Percentiles rank a stretch among this genome's conserved stretches.
phyloP scores from a whole-genome alignment of 306 rosid genomes.

The Trifolium subterraneum region DNA sequence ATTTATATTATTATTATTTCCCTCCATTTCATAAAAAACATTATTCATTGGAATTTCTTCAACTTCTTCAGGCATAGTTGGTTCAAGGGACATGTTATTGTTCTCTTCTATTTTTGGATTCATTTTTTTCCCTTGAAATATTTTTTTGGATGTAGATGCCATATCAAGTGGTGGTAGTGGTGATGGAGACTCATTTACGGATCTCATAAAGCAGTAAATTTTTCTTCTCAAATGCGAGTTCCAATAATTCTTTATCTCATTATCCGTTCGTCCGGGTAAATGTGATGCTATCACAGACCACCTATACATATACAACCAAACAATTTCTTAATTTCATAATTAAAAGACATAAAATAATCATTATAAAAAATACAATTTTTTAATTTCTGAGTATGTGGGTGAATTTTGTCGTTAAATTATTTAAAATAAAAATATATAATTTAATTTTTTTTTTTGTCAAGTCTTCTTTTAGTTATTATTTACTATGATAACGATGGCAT shows the following conservation, averaged over 20 bases:
- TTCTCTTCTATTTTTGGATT: conserved; percentile 37
- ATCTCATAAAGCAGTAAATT: conserved; percentile 61
- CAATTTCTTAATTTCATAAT: neutral
- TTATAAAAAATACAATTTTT: no score
- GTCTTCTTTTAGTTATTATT: no score
- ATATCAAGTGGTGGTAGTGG: conserved; percentile 45
- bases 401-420: no score
- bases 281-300: conserved; percentile 87
- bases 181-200: conserved; percentile 45
- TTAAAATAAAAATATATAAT: no score
- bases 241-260: conserved; percentile 82
- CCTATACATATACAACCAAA: conserved; percentile 52
- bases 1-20: neutral
- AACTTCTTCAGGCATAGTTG: conserved; percentile 11
- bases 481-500: no score
- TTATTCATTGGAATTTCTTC: conserved; percentile 33
- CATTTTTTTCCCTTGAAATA: conserved; percentile 30
- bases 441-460: no score
- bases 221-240: conserved; percentile 82
- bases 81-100: conserved; percentile 32
- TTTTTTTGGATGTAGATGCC: conserved; percentile 39
- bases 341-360: neutral
- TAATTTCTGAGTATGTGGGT: no score
- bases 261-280: conserved; percentile 51
- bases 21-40: neutral